Evolutionary conservation across 2,329 filamentous ascomycete species (phyloP).

Genomic region (Tolypocladium inflatum): DNA sequence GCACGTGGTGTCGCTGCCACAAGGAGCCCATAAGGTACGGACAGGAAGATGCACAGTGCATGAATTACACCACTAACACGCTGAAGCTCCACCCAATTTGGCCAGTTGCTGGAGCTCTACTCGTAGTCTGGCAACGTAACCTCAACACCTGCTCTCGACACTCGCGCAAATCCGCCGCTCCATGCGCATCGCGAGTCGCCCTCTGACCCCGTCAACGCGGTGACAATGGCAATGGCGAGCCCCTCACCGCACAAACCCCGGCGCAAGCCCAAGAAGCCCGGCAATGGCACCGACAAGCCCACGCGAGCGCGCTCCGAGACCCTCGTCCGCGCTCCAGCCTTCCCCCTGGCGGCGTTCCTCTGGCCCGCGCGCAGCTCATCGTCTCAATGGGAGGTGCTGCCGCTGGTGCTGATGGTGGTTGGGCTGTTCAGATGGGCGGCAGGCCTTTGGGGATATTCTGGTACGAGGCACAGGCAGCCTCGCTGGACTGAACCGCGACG

Average conservation of each 20-base stretch:
- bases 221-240: constrained; percentile 36
- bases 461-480: constrained; percentile 29
- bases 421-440: constrained; percentile 90
- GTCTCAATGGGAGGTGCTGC: constrained; percentile 88
- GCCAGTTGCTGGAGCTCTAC: background rate
- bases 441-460: constrained; percentile 91
- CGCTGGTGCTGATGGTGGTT: constrained; percentile 79
- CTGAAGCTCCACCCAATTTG: background rate
- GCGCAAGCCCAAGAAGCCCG: constrained; percentile 45
- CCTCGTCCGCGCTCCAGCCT: constrained; percentile 56
- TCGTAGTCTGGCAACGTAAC: background rate
- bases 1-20: background rate
- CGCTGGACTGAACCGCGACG: background rate
- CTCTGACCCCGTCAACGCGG: constrained; percentile 5
- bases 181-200: background rate
- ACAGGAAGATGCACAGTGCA: background rate
- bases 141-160: background rate
- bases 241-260: constrained; percentile 50
- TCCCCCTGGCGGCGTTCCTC: constrained; percentile 87
- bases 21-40: too few relatives aligned
- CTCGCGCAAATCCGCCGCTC: background rate
- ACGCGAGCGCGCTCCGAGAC: constrained; percentile 25
- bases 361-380: constrained; percentile 79
- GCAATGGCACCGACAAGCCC: constrained; percentile 27
- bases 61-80: background rate